Base-by-base conservation (phyloP, 208 protist species). In the Histomonas meleagridis region DNA sequence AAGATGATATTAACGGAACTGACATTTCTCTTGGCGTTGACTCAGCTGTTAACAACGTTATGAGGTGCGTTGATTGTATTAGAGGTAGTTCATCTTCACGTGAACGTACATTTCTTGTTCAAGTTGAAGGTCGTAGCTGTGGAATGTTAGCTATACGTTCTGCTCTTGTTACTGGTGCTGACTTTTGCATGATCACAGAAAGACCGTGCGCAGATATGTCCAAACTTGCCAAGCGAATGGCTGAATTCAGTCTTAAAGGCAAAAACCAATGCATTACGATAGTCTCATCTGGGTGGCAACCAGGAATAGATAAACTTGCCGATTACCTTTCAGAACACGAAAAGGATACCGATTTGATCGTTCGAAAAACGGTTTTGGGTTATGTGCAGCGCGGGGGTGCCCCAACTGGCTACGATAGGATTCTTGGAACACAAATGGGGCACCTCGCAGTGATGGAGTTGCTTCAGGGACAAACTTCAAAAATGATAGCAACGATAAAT, bases 21-120 rank as follows among this genome's bases (percentile, higher is more conserved):
- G 65, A 76, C 46, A 76, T 76, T 35, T 38, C 21, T n/a, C 65
- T 76, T 76, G 65, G 65, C 46, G 65, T 76, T 43, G 65, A 76
- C 18, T 46, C 65, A 4, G 65, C 65, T 46, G 65, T 76, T 35
- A 76, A 76, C 65, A 76, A 46, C 35, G 46, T 76, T 46, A 35
- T 76, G 5, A 76, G 46, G 65, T 35, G n/a, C 18, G 35, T 76
- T 46, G 65, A 76, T 14, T 14, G 65, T 46, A 76, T 76, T n/a
- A 23, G 65, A 10, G 10, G 32, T 16, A 35, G 65, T 35, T 10
- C 12, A 76, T 76, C 65, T 14, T 35, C 65, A 76, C 12, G 12
- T 5, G 65, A 76, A 46, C 35, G 35, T 46, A 76, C 65, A 12
- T 76, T 76, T 21, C 26, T 76, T 21, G 32, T 76, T 46, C 65